Evolutionary conservation across 2,329 filamentous ascomycete species (phyloP).

Genomic region (Colletotrichum eremochloae): DNA sequence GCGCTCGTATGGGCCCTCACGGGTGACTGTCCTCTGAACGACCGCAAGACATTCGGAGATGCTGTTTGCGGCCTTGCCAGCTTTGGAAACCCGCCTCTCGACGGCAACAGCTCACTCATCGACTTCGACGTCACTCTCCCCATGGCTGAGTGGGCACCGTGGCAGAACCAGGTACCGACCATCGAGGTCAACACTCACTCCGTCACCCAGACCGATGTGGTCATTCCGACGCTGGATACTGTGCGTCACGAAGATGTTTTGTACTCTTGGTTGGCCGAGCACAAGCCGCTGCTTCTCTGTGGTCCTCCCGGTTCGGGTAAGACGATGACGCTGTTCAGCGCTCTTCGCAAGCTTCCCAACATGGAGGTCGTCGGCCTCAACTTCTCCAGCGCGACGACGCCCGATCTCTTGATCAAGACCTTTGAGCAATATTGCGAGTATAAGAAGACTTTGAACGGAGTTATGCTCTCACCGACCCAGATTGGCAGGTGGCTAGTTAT

Average conservation of each 20-base stretch:
- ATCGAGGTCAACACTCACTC: constrained; percentile 99
- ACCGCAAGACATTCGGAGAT: constrained; percentile 92
- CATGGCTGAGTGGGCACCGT: constrained; percentile 88
- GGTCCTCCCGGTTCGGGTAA: constrained; percentile 99
- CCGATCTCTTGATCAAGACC: constrained; percentile 97
- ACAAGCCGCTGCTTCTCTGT: constrained; percentile 96
- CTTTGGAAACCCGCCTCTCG: constrained; percentile 85
- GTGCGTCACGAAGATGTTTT: constrained; percentile 98
- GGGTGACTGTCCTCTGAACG: constrained; percentile 89
- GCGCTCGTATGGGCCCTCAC: constrained; percentile 96
- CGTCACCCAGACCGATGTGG: constrained; percentile 96
- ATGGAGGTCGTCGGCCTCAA: constrained; percentile 99
- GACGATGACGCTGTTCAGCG: constrained; percentile 99
- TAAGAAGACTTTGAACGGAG: constrained; percentile 96
- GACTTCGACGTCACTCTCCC: constrained; percentile 94
- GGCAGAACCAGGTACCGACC: constrained; percentile 94
- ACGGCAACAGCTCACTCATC: constrained; percentile 86
- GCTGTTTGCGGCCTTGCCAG: constrained; percentile 85
- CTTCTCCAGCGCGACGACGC: constrained; percentile 98
- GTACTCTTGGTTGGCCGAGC: constrained; percentile 98
- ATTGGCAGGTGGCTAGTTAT: constrained; percentile 98
- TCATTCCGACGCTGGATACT: constrained; percentile 97
- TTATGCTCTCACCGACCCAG: constrained; percentile 94
- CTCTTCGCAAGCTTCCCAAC: constrained; percentile 94
- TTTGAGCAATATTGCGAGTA: constrained; percentile 99